These are phyloP conservation scores for Gnetum montanum DNA, from an alignment of 75 land plant species.

Conservation along the genomic window DNA sequence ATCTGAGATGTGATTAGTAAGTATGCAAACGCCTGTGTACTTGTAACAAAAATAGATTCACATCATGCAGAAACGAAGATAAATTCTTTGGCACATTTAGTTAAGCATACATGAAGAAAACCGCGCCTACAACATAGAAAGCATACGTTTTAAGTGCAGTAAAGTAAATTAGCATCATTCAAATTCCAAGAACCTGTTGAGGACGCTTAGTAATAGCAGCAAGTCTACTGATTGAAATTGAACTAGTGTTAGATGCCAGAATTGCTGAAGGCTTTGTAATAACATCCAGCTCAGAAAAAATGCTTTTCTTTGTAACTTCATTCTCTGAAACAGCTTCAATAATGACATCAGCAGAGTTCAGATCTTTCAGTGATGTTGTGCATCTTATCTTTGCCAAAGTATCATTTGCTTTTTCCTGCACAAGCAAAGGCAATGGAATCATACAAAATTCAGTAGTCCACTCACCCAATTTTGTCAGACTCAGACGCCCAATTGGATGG, in stretches of 20 bases:
- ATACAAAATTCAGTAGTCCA: neutral
- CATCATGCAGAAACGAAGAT: no score
- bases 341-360: constrained; percentile 58
- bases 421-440: no score
- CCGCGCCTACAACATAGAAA: no score
- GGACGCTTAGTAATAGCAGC: constrained; percentile 75
- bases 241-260: constrained; percentile 95
- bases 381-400: constrained; percentile 31
- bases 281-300: constrained; percentile 66
- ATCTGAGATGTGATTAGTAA: no score
- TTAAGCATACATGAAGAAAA: no score
- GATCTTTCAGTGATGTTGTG: constrained; percentile 49
- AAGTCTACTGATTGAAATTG: constrained; percentile 84
- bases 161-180: no score
- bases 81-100: no score
- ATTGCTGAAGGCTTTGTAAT: constrained; percentile 62
- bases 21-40: no score
- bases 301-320: constrained; percentile 64
- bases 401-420: constrained; percentile 47
- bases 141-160: no score
- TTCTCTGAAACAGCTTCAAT: constrained; percentile 89
- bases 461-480: neutral
- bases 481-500: no score
- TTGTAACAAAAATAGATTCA: no score
- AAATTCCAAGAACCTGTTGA: constrained; percentile 70